These are phyloP conservation scores for Pseudofabraea citricarpa DNA, from an alignment of 2,329 filamentous ascomycete genomes.

Conservation along the genomic window DNA sequence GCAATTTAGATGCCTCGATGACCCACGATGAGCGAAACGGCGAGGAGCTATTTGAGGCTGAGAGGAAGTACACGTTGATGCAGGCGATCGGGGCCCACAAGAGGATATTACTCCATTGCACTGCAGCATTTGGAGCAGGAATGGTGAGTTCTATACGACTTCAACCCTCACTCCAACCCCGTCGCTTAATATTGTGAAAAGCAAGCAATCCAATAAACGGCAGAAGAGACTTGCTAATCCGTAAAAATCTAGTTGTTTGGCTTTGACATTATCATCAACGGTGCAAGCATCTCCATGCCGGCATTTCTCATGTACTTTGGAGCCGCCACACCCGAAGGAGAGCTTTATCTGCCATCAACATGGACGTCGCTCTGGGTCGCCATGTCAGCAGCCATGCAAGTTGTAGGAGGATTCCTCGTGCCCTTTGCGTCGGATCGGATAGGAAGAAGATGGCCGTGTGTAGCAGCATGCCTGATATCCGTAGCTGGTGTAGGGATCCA, in stretches of 20 bases:
- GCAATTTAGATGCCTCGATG: not conserved
- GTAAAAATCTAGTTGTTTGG: too few species aligned
- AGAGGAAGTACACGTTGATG: not conserved
- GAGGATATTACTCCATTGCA: not conserved
- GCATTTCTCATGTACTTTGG: conserved; percentile 5
- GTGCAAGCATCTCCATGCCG: conserved; percentile 2
- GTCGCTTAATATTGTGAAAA: too few species aligned
- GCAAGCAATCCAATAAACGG: too few species aligned
- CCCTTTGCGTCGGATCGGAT: not conserved
- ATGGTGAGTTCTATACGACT: not conserved
- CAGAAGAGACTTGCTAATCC: too few species aligned
- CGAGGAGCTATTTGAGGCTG: not conserved
- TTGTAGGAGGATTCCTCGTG: not conserved
- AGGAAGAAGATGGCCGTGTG: conserved; percentile 7
- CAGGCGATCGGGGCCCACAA: not conserved
- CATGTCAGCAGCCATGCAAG: not conserved
- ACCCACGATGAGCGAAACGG: not conserved
- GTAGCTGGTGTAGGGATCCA: conserved; percentile 23
- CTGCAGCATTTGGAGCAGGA: not conserved
- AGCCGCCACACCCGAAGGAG: conserved; percentile 10
- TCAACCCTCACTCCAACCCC: not conserved
- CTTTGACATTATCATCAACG: conserved; percentile 2
- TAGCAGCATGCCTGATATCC: conserved; percentile 4
- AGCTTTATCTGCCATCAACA: conserved; percentile 3
- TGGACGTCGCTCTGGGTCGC: conserved; percentile 2